Conservation (phyloP, 768 basidiomycete genomes). For the Lactarius pseudohatsudake region DNA sequence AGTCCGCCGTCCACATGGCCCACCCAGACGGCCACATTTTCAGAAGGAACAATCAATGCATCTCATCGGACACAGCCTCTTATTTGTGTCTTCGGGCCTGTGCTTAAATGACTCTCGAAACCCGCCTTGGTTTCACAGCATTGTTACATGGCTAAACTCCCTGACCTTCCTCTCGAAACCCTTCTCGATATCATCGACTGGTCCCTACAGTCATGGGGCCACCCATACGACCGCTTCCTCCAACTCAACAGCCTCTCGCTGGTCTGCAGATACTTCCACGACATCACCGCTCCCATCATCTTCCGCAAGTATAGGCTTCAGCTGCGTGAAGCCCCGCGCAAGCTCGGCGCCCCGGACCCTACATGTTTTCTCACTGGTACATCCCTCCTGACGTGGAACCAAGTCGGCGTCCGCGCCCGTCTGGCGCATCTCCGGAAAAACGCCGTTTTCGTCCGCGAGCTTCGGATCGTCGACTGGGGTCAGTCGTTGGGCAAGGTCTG, state of each 20-base stretch:
- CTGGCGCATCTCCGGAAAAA: conserved; percentile 8
- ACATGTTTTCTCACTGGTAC: conserved; percentile 4
- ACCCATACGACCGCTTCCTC: neutral
- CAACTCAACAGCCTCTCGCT: conserved; percentile 6
- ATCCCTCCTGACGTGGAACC: conserved; percentile 1
- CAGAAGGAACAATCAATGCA: neutral
- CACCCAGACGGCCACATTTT: neutral
- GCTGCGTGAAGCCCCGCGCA: conserved; percentile 1
- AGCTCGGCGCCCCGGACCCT: neutral
- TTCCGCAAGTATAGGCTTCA: conserved; percentile 6
- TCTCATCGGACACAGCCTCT: neutral
- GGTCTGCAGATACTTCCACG: neutral
- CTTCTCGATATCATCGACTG: conserved; percentile 9
- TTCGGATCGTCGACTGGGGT: conserved; percentile 6
- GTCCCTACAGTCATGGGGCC: neutral
- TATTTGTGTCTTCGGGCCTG: neutral
- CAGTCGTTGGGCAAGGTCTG: neutral
- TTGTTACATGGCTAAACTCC: conserved; percentile 7
- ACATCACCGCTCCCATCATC: neutral
- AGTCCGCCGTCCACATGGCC: too few species aligned
- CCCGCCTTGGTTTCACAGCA: neutral
- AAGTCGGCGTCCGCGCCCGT: neutral
- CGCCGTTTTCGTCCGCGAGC: conserved; percentile 5
- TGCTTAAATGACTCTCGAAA: neutral
- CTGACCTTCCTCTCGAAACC: conserved; percentile 7